Evolutionary conservation across 768 basidiomycete genomes (phyloP).

Genomic region (Cystofilobasidium ferigula): DNA sequence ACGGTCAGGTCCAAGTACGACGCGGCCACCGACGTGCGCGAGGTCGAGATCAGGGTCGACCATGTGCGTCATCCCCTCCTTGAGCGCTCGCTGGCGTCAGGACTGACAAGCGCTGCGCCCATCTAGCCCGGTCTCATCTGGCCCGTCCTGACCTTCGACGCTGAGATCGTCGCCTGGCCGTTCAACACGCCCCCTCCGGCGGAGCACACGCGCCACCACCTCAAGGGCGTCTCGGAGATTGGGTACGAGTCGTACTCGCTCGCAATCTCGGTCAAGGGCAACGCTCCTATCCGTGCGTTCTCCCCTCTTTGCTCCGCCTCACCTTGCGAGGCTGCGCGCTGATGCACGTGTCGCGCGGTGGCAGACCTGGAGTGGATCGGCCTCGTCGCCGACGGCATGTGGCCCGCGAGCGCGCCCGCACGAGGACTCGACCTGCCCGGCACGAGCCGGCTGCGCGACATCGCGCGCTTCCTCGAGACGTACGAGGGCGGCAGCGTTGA

Average conservation of each 20-base stretch:
- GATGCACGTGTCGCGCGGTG: background rate
- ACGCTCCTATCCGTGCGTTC: slow-evolving; percentile 16
- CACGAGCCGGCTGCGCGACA: background rate
- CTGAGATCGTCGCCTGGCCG: slow-evolving; percentile 19
- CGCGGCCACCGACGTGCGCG: background rate
- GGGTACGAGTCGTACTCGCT: slow-evolving; percentile 19
- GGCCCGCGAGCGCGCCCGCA: background rate
- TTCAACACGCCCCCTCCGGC: slow-evolving; percentile 21
- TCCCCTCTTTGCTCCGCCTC: too few relatives aligned
- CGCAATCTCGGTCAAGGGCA: background rate
- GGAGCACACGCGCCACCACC: slow-evolving; percentile 8
- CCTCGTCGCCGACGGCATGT: slow-evolving; percentile 21
- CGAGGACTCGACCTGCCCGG: slow-evolving; percentile 15
- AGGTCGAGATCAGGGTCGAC: slow-evolving; percentile 11
- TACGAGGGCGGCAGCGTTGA: slow-evolving; percentile 5
- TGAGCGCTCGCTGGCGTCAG: background rate
- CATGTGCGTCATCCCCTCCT: background rate
- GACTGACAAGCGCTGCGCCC: too few relatives aligned
- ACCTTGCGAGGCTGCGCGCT: background rate
- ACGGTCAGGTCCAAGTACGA: slow-evolving; percentile 14
- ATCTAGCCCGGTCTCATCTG: slow-evolving; percentile 15
- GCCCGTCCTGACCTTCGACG: slow-evolving; percentile 20
- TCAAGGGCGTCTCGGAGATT: slow-evolving; percentile 16
- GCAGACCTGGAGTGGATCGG: slow-evolving; percentile 22
- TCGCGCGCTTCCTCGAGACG: background rate